Evolutionary conservation across 2,329 filamentous ascomycete species (phyloP).

Genomic region (Fusarium abutilonis): DNA sequence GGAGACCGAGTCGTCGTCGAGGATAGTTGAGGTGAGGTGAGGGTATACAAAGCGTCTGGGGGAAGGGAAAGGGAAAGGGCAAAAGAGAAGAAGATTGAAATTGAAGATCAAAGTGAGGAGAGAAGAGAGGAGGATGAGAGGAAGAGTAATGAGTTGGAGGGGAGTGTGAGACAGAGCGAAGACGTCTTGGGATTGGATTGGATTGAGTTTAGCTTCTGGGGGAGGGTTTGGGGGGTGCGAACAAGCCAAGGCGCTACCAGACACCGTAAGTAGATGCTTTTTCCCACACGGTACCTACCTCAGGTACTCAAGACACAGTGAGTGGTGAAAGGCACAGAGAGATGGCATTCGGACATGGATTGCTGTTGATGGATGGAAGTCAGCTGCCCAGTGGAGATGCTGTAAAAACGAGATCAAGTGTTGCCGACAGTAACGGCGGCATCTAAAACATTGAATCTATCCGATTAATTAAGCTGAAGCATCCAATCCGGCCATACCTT

Average conservation of each 20-base stretch:
- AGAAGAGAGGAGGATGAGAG: conserved; percentile 35
- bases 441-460: conserved; percentile 31
- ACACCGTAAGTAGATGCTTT: conserved; percentile 17
- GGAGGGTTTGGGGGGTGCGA: conserved; percentile 34
- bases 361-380: no score
- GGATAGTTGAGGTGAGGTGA: conserved; percentile 3
- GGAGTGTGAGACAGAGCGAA: conserved; percentile 34
- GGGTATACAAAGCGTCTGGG: conserved; percentile 33
- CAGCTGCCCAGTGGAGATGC: conserved; percentile 32
- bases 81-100: conserved; percentile 27
- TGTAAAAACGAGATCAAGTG: conserved; percentile 28
- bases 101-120: conserved; percentile 42
- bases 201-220: conserved; percentile 45
- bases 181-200: conserved; percentile 44
- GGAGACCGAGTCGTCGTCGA: conserved; percentile 37
- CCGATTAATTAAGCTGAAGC: conserved; percentile 4
- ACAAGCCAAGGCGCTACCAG: conserved; percentile 28
- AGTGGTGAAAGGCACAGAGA: conserved; percentile 11
- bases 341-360: neutral
- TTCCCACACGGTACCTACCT: conserved; percentile 16
- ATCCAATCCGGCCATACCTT: conserved; percentile 11
- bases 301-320: neutral
- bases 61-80: conserved; percentile 25
- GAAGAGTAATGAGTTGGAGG: conserved; percentile 36
- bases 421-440: conserved; percentile 40